Evolutionary conservation across 352 stramenopile genomes (phyloP), one percentile per base, ranked within the genome.

Genomic region (Phytophthora pisi): DNA sequence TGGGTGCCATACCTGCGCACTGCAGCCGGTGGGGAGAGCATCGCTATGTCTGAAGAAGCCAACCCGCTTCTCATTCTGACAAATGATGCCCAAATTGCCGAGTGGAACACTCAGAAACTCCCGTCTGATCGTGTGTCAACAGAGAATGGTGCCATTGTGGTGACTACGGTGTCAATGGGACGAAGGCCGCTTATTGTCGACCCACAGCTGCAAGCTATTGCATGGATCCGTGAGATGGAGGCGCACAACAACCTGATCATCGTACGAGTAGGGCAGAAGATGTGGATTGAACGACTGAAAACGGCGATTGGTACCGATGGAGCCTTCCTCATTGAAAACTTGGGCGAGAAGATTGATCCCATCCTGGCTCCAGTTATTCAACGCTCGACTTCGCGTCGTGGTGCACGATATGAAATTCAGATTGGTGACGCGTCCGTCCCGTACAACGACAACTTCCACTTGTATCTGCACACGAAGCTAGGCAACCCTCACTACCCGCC

Each of bases 381-480:
- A 69, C 91, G 95, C 10, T 97, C 94, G 5, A 97, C 93, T 13
- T 98, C 97, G 51, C 96, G 97, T 50, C 86, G 93, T 50, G 95
- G 95, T 42, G 89, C 92, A 5, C 95, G 95, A 16, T 94, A 97
- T 65, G 97, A 98, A 67, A 96, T 98, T 62, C 97, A 98, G 70
- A 90, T 98, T 20, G 94, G 95, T 24, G 95, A 98, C 70, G 95
- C 92, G 1, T 97, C 96, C 8, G 91, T 98, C 20, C 91, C 96
- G 26, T 98, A 98, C 71, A 96, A 98, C 57, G 89, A 97, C 57
- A 92, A 97, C 40, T 98, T 98, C 72, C 84, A 90, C 34, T 75
- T 98, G 50, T 98, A 98, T 57, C 60, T 98, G 50, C 94, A 98
- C 77, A 98, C 94, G n/a, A 98, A 98, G 68, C 75, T 98, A 20